phyloP scores from a whole-genome alignment of 495 filamentous ascomycete genomes.

The Penicillium simplicissimum region DNA sequence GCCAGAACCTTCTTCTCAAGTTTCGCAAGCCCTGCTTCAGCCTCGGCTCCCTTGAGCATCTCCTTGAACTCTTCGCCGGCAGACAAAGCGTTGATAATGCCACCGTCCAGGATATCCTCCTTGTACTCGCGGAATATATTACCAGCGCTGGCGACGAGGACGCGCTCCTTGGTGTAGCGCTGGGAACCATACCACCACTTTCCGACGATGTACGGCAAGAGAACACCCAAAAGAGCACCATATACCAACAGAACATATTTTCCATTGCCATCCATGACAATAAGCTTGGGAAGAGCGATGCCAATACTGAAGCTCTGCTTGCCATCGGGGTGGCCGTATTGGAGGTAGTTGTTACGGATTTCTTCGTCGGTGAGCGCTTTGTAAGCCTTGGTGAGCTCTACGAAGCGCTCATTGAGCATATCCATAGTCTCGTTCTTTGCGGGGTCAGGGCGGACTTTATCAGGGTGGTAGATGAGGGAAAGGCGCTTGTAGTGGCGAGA shows the following conservation, averaged over 20 bases:
- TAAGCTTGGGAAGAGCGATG: slow-evolving; percentile 91
- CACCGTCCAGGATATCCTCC: slow-evolving; percentile 76
- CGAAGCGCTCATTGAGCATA: slow-evolving; percentile 79
- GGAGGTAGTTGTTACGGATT: slow-evolving; percentile 90
- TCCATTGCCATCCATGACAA: slow-evolving; percentile 88
- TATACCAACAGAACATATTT: slow-evolving; percentile 95
- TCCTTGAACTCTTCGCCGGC: slow-evolving; percentile 79
- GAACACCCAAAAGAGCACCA: slow-evolving; percentile 78
- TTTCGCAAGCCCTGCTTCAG: slow-evolving; percentile 73
- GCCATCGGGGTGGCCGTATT: slow-evolving; percentile 94
- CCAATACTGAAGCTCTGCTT: slow-evolving; percentile 98
- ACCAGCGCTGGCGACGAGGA: slow-evolving; percentile 88
- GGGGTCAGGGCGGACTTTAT: slow-evolving; percentile 81
- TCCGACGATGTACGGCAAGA: slow-evolving; percentile 90
- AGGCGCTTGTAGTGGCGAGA: slow-evolving; percentile 84
- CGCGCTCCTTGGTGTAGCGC: slow-evolving; percentile 83
- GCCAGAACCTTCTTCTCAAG: slow-evolving; percentile 76
- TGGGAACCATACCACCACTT: slow-evolving; percentile 99
- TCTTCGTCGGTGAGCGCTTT: slow-evolving; percentile 97
- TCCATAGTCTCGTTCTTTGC: slow-evolving; percentile 88
- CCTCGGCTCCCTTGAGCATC: slow-evolving; percentile 68
- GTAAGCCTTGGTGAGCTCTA: slow-evolving; percentile 94
- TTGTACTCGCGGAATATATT: slow-evolving; percentile 91
- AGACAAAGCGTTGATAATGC: slow-evolving; percentile 76
- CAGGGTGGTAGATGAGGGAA: slow-evolving; percentile 85